These are phyloP conservation scores for Phytophthora uliginosa DNA, from an alignment of 352 stramenopile species.

Conservation along the genomic window DNA sequence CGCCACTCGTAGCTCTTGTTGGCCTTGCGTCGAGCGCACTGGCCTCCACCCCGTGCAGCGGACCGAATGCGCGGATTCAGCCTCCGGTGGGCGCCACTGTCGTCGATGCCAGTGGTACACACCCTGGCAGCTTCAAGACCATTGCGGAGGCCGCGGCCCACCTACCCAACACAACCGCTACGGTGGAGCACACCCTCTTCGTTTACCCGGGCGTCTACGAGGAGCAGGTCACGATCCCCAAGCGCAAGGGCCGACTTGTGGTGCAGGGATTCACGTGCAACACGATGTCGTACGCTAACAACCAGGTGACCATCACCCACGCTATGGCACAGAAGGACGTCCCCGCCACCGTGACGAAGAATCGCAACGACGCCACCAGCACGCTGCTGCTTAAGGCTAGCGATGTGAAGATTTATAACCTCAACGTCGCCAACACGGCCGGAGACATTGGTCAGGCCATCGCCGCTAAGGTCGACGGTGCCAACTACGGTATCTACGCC, in stretches of 20 bases:
- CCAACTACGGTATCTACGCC: neutral
- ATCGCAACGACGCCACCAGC: neutral
- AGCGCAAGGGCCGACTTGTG: neutral
- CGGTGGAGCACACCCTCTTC: slow-evolving; percentile 1
- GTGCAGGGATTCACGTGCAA: slow-evolving; percentile 1
- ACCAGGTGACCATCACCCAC: slow-evolving; percentile 1
- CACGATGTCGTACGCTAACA: neutral
- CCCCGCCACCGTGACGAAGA: neutral
- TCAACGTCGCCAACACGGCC: neutral
- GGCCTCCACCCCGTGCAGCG: neutral
- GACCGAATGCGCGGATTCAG: neutral
- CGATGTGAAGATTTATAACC: neutral
- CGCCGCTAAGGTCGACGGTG: neutral
- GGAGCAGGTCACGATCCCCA: slow-evolving; percentile 2
- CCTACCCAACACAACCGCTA: neutral
- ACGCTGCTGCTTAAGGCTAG: neutral
- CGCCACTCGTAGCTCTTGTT: neutral
- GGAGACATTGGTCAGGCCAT: neutral
- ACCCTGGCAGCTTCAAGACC: neutral
- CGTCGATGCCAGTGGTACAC: neutral
- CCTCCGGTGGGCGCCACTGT: neutral
- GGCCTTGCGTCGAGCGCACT: neutral
- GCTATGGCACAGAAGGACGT: neutral
- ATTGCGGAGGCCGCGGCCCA: neutral
- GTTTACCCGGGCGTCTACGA: neutral